phyloP scores from a whole-genome alignment of 129 eudicot species.

The Flaveria linearis region DNA sequence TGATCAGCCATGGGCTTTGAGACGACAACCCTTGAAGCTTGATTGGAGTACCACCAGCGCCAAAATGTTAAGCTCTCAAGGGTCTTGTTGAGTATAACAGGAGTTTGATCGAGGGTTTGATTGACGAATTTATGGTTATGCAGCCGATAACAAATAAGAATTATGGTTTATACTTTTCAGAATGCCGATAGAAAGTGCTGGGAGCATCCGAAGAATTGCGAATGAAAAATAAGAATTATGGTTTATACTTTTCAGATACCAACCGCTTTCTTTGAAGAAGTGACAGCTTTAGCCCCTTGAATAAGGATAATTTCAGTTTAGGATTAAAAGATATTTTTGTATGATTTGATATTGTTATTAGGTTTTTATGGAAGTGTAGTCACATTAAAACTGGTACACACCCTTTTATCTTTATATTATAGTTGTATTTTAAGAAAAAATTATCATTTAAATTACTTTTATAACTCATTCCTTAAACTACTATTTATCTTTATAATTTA shows the following conservation, averaged over 20 bases:
- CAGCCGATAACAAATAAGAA: neutral
- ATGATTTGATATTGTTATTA: too few species aligned
- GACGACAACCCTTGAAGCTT: conserved; percentile 11
- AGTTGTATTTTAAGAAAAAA: too few species aligned
- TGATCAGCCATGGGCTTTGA: conserved; percentile 55
- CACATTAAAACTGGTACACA: too few species aligned
- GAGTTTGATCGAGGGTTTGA: conserved; percentile 18
- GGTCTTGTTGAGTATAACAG: neutral
- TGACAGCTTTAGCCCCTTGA: neutral
- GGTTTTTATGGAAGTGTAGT: too few species aligned
- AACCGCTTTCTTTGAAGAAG: neutral
- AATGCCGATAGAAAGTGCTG: neutral
- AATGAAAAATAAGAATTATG: neutral
- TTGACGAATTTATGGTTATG: neutral
- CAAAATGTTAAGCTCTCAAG: conserved; percentile 5
- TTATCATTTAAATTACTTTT: too few species aligned
- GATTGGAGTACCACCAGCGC: neutral
- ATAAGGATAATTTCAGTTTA: neutral
- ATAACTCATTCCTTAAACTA: too few species aligned
- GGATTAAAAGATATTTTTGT: too few species aligned
- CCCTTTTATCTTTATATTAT: too few species aligned
- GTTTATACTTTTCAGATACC: neutral
- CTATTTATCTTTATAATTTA: too few species aligned
- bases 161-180: too few species aligned
- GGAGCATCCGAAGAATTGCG: neutral